Evolutionary conservation across 2,329 filamentous ascomycete genomes (phyloP).

Genomic region (Zalaria sp.): DNA sequence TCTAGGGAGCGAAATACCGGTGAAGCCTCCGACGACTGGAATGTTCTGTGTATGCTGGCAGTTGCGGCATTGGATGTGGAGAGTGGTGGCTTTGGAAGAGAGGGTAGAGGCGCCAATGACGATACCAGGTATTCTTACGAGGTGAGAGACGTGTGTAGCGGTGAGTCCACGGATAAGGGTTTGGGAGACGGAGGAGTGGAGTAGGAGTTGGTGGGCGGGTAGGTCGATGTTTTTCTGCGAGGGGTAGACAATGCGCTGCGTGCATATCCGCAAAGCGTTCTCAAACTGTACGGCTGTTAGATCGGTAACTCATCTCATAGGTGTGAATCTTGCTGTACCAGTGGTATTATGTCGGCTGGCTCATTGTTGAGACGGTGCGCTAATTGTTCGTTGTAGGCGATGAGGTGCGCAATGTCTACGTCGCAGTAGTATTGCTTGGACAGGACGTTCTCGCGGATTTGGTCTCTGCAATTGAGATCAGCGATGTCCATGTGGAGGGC

Average conservation of each 20-base stretch:
- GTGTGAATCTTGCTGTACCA: slow-evolving; percentile 41
- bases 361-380: slow-evolving; percentile 81
- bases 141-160: slow-evolving; percentile 78
- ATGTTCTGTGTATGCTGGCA: slow-evolving; percentile 62
- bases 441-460: slow-evolving; percentile 86
- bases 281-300: slow-evolving; percentile 55
- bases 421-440: slow-evolving; percentile 93
- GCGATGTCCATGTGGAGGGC: slow-evolving; percentile 8
- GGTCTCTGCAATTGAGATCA: slow-evolving; percentile 51
- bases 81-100: slow-evolving; percentile 81
- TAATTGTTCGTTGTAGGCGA: slow-evolving; percentile 90
- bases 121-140: slow-evolving; percentile 95
- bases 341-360: slow-evolving; percentile 80
- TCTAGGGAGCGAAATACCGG: slow-evolving; percentile 71
- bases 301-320: slow-evolving; percentile 2
- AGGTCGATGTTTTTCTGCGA: slow-evolving; percentile 52
- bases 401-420: slow-evolving; percentile 87
- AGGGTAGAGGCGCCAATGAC: slow-evolving; percentile 95
- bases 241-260: slow-evolving; percentile 84
- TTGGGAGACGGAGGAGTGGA: slow-evolving; percentile 82
- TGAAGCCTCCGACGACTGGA: slow-evolving; percentile 69
- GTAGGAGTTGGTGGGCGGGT: slow-evolving; percentile 84
- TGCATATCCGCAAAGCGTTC: slow-evolving; percentile 75
- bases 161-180: slow-evolving; percentile 90
- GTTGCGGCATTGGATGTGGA: slow-evolving; percentile 78